These are phyloP conservation scores for Durio zibethinus DNA, from an alignment of 345 rosid species.

Conservation along the genomic window DNA sequence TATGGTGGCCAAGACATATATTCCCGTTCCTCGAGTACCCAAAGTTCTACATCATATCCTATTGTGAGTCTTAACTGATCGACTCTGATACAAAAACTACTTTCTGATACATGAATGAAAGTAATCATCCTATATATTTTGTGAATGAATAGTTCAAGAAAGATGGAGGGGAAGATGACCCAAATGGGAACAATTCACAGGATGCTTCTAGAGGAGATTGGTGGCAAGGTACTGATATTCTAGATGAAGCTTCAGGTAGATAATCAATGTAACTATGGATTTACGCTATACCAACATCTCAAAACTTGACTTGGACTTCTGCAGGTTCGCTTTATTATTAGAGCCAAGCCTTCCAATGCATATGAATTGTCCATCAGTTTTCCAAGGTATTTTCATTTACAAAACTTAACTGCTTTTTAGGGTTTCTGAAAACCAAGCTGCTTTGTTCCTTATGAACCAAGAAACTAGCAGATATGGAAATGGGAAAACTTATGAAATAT, in stretches of 20 bases:
- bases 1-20: constrained; percentile 84
- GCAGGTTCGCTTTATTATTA: constrained; percentile 89
- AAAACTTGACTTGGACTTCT: constrained; percentile 12
- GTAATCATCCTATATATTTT: too few relatives aligned
- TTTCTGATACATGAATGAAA: background rate
- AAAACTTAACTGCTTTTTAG: too few relatives aligned
- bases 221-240: constrained; percentile 71
- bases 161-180: constrained; percentile 53
- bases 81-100: background rate
- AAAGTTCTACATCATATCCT: constrained; percentile 38
- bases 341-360: constrained; percentile 29
- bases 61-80: constrained; percentile 41
- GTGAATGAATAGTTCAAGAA: constrained; percentile 45
- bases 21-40: constrained; percentile 36
- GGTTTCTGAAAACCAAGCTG: background rate
- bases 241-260: constrained; percentile 1
- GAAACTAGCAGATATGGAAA: background rate
- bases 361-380: constrained; percentile 8
- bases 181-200: constrained; percentile 48
- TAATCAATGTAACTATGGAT: background rate
- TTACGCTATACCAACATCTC: constrained; percentile 10
- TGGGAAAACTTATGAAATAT: background rate
- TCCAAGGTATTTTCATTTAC: background rate
- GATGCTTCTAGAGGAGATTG: constrained; percentile 85
- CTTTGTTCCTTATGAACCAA: background rate